Evolutionary conservation across 306 rosid species (phyloP).

Genomic region (Trichosanthes truncata): DNA sequence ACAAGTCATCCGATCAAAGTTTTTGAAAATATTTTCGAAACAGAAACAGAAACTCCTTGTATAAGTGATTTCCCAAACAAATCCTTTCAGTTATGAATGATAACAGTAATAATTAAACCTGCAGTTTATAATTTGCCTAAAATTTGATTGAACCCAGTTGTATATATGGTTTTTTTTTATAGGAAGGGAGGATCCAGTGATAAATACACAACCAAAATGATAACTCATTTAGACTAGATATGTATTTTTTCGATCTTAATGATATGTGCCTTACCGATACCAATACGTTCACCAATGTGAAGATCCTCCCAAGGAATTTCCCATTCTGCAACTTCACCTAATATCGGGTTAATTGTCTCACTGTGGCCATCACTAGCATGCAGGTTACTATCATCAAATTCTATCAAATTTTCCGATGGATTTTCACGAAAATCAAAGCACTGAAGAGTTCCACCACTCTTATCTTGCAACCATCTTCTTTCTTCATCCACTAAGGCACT

Average conservation of each 20-base stretch:
- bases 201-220: not conserved
- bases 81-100: not conserved
- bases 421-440: constrained; percentile 26
- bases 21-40: not conserved
- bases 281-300: constrained; percentile 93
- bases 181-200: not conserved
- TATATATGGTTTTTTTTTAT: not conserved
- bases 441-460: constrained; percentile 20
- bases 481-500: constrained; percentile 24
- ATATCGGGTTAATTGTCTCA: constrained; percentile 39
- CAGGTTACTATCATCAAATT: constrained; percentile 22
- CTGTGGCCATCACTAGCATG: constrained; percentile 25
- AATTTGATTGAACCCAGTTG: not conserved
- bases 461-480: constrained; percentile 25
- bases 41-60: not conserved
- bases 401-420: constrained; percentile 27
- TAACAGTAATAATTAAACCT: not conserved
- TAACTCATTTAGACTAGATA: not conserved
- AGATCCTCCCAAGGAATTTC: constrained; percentile 98
- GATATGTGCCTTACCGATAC: constrained; percentile 63
- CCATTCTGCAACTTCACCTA: constrained; percentile 76
- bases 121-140: not conserved
- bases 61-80: not conserved
- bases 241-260: not conserved
- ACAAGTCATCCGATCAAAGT: not conserved